Percentiles rank a stretch among this genome's conserved stretches.
phyloP scores from a whole-genome alignment of 441 rosid species.

The Biscutella auriculata region DNA sequence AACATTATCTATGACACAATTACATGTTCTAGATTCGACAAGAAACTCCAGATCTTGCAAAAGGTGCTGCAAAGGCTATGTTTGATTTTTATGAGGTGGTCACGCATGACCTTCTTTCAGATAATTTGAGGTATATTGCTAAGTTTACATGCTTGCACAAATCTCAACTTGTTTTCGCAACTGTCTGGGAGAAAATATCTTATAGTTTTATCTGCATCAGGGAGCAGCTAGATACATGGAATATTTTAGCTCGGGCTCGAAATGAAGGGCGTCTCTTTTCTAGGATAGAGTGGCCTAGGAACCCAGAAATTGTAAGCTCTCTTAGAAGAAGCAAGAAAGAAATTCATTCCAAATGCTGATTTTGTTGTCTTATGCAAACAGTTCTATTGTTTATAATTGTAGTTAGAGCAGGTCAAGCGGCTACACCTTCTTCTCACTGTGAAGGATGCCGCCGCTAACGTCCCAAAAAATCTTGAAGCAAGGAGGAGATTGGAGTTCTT shows the following conservation, averaged over 20 bases:
- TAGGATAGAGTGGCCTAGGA: conserved; percentile 83
- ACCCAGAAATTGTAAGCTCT: conserved; percentile 73
- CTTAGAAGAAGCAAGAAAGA: background rate
- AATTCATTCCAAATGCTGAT: conserved; percentile 7
- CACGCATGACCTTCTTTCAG: conserved; percentile 73
- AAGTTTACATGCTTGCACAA: background rate
- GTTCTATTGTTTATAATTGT: conserved; percentile 22
- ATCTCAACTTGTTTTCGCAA: conserved; percentile 2
- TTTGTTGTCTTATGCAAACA: conserved; percentile 17
- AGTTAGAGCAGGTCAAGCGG: conserved; percentile 94
- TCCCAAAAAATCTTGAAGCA: conserved; percentile 97
- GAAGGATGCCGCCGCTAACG: conserved; percentile 85
- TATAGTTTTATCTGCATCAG: conserved; percentile 32
- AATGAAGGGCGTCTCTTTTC: conserved; percentile 83
- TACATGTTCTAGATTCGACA: conserved; percentile 51
- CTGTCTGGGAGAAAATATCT: background rate
- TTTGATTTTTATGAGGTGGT: conserved; percentile 78
- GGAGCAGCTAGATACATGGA: conserved; percentile 98
- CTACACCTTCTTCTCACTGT: conserved; percentile 95
- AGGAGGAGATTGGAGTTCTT: conserved; percentile 94
- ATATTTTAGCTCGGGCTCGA: conserved; percentile 77
- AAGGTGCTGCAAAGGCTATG: conserved; percentile 89
- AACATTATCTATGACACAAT: conserved; percentile 9
- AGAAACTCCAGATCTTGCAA: conserved; percentile 64
- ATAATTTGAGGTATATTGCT: conserved; percentile 62